A percentile compares a stretch with the other conserved stretches of the same genome.
Conservation (phyloP, 768 basidiomycete species). For the Boletus reticuloceps region DNA sequence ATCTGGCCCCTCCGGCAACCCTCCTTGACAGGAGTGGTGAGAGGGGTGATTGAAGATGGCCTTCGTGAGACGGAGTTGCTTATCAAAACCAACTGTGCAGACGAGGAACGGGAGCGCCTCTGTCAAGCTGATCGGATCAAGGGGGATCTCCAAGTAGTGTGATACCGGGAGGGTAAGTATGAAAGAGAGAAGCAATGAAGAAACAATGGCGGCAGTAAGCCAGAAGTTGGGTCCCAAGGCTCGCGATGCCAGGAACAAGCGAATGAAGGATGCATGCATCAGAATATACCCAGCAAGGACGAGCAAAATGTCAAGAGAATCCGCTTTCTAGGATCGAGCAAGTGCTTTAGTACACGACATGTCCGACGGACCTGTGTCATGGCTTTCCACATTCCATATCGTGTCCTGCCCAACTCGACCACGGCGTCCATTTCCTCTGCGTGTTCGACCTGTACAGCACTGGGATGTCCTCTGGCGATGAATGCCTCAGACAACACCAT, state of each 20-base stretch:
- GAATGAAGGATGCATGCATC: conserved; percentile 95
- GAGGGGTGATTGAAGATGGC: conserved; percentile 83
- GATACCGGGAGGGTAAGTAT: conserved; percentile 78
- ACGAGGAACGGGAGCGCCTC: conserved; percentile 98
- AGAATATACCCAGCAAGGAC: conserved; percentile 91
- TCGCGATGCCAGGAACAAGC: conserved; percentile 85
- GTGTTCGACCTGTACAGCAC: too few relatives aligned
- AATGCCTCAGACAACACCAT: too few relatives aligned
- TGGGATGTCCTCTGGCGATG: too few relatives aligned
- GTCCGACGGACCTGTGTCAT: too few relatives aligned
- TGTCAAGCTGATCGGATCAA: conserved; percentile 90
- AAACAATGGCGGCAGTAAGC: conserved; percentile 70
- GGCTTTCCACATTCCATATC: too few relatives aligned
- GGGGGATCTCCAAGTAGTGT: conserved; percentile 75
- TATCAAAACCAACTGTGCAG: conserved; percentile 97
- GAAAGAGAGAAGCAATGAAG: conserved; percentile 79
- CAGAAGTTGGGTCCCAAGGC: conserved; percentile 76
- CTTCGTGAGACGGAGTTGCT: conserved; percentile 87
- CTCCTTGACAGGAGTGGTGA: conserved; percentile 38
- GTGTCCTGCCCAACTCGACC: too few relatives aligned
- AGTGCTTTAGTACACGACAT: conserved; percentile 8
- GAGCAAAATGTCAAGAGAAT: conserved; percentile 93
- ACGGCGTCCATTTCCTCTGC: too few relatives aligned
- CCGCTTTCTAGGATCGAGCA: conserved; percentile 64
- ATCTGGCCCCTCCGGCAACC: conserved; percentile 44